phyloP scores from a whole-genome alignment of 306 rosid species.

The Fagus crenata region DNA sequence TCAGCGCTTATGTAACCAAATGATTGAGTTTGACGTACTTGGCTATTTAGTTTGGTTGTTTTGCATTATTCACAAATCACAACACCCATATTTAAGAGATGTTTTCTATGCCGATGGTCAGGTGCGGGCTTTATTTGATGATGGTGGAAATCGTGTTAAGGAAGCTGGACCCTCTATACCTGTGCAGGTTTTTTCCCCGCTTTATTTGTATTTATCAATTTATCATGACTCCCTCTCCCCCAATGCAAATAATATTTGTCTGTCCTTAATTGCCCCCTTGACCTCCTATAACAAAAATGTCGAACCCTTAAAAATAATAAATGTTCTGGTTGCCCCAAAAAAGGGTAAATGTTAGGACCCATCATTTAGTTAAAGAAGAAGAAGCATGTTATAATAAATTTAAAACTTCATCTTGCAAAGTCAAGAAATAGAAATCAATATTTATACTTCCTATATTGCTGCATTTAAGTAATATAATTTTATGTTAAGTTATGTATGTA shows the following conservation, averaged over 20 bases:
- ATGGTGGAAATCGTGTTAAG: constrained; percentile 76
- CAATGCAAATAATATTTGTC: not conserved
- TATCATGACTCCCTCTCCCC: not conserved
- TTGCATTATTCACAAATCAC: not conserved
- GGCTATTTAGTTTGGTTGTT: constrained; percentile 9
- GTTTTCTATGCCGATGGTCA: constrained; percentile 31
- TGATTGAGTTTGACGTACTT: constrained; percentile 3
- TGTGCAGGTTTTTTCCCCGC: constrained; percentile 66
- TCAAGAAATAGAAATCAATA: not conserved
- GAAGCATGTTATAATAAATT: too few species aligned
- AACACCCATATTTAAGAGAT: constrained; percentile 20
- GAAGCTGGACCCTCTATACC: constrained; percentile 90
- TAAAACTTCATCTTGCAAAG: not conserved
- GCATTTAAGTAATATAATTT: too few species aligned
- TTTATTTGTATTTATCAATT: not conserved
- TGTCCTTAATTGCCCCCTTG: not conserved
- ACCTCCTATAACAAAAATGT: too few species aligned
- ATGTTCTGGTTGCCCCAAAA: too few species aligned
- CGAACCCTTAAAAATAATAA: too few species aligned
- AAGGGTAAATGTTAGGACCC: too few species aligned
- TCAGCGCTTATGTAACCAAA: constrained; percentile 20
- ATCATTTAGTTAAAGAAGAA: too few species aligned
- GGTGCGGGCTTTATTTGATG: constrained; percentile 97
- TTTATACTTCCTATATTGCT: not conserved
- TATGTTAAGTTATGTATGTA: too few species aligned